Conservation (phyloP, 495 filamentous ascomycete species). For the Aspergillus sclerotioniger region DNA sequence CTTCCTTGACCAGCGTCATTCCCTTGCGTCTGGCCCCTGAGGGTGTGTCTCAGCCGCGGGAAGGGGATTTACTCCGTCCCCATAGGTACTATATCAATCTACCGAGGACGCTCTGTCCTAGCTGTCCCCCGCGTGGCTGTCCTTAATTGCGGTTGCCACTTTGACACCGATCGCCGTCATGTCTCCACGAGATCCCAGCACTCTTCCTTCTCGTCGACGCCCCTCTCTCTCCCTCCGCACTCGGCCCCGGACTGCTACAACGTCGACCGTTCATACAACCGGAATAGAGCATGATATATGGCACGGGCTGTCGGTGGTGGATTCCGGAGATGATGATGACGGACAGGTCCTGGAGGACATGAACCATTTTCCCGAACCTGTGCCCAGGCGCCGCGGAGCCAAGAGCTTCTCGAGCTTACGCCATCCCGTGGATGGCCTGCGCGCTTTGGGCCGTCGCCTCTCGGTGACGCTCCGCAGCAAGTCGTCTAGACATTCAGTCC, state of each 20-base stretch:
- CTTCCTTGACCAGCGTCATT: neutral
- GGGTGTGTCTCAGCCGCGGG: neutral
- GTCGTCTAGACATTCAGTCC: slow-evolving; percentile 35
- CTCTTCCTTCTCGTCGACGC: slow-evolving; percentile 32
- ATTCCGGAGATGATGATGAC: slow-evolving; percentile 27
- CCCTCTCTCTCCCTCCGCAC: slow-evolving; percentile 38
- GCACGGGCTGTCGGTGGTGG: slow-evolving; percentile 28
- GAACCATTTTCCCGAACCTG: slow-evolving; percentile 33
- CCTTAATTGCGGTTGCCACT: slow-evolving; percentile 1
- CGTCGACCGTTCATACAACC: slow-evolving; percentile 23
- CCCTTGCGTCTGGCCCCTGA: slow-evolving; percentile 5
- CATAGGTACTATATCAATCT: slow-evolving; percentile 1
- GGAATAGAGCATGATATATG: slow-evolving; percentile 27
- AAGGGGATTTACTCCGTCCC: neutral
- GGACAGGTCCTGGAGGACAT: slow-evolving; percentile 37
- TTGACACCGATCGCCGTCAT: slow-evolving; percentile 21
- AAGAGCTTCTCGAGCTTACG: slow-evolving; percentile 49
- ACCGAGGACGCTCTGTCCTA: neutral
- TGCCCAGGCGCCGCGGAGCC: slow-evolving; percentile 36
- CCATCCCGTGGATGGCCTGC: slow-evolving; percentile 45
- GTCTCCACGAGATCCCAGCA: slow-evolving; percentile 35
- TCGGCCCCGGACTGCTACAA: slow-evolving; percentile 35
- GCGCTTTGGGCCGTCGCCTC: slow-evolving; percentile 44
- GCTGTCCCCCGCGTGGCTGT: neutral
- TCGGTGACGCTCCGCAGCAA: slow-evolving; percentile 46